phyloP scores from a whole-genome alignment of 2,329 filamentous ascomycete genomes.

The Aspergillus aculeatus region DNA sequence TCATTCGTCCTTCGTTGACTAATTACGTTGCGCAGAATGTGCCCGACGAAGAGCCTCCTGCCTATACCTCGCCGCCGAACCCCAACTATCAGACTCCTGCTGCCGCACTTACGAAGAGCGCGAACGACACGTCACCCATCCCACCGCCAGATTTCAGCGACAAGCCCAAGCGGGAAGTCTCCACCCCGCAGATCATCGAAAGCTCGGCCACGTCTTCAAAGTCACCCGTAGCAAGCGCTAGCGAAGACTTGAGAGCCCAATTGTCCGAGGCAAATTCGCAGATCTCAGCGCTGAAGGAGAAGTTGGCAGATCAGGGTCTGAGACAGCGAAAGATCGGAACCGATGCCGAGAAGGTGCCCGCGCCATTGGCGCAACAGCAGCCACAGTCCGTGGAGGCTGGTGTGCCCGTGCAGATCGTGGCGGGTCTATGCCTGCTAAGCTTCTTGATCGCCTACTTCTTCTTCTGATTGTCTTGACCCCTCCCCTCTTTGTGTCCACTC shows the following conservation, averaged over 20 bases:
- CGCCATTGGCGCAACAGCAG: constrained; percentile 54
- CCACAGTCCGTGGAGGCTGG: constrained; percentile 62
- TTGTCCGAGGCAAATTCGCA: constrained; percentile 72
- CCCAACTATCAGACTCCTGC: constrained; percentile 49
- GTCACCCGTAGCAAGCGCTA: constrained; percentile 50
- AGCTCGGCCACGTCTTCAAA: constrained; percentile 42
- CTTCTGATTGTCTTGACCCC: constrained; percentile 62
- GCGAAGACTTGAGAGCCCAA: constrained; percentile 68
- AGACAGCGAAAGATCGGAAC: constrained; percentile 72
- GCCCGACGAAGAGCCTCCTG: constrained; percentile 49
- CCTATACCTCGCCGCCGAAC: constrained; percentile 59
- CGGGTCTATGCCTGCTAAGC: constrained; percentile 78
- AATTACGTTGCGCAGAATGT: constrained; percentile 23
- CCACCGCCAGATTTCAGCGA: constrained; percentile 38
- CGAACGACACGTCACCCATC: constrained; percentile 33
- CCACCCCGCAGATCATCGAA: constrained; percentile 39
- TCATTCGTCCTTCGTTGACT: background rate
- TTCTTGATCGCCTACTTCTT: constrained; percentile 96
- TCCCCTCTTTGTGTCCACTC: constrained; percentile 16
- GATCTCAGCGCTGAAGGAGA: constrained; percentile 66
- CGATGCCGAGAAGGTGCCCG: constrained; percentile 52
- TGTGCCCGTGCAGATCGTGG: constrained; percentile 82
- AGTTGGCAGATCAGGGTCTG: constrained; percentile 66
- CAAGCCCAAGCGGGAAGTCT: constrained; percentile 37
- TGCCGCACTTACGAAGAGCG: constrained; percentile 41